Percentiles rank a stretch among this genome's conserved stretches.
Evolutionary conservation across 768 basidiomycete species (phyloP).

Genomic region (Pisolithus orientalis): DNA sequence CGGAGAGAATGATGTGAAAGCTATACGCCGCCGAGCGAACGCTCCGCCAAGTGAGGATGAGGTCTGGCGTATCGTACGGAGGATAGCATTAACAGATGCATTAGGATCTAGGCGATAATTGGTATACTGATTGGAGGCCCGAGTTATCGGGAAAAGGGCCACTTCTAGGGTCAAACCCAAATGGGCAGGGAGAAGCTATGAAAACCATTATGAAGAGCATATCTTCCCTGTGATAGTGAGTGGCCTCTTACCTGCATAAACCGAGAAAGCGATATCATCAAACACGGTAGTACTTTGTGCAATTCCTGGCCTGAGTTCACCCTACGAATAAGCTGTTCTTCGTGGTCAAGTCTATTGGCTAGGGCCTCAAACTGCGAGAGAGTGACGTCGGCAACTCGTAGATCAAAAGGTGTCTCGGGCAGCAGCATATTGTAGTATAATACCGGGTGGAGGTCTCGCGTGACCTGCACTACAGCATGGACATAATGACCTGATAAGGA

Average conservation of each 20-base stretch:
- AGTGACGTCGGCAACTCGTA: conserved; percentile 82
- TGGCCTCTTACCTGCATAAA: conserved; percentile 57
- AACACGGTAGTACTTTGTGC: conserved; percentile 38
- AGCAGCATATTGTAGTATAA: conserved; percentile 71
- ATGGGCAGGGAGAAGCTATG: conserved; percentile 50
- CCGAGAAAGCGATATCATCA: conserved; percentile 71
- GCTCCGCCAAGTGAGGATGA: conserved; percentile 45
- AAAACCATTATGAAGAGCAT: conserved; percentile 3
- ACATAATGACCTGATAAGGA: conserved; percentile 89
- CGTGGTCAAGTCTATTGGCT: conserved; percentile 45
- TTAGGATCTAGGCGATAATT: conserved; percentile 67
- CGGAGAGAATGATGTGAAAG: conserved; percentile 91
- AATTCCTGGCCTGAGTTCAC: conserved; percentile 35
- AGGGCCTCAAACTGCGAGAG: conserved; percentile 72
- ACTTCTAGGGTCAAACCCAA: conserved; percentile 82
- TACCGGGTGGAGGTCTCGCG: conserved; percentile 87
- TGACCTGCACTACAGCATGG: conserved; percentile 84
- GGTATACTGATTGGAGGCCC: conserved; percentile 38
- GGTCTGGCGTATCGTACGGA: conserved; percentile 75
- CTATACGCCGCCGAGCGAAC: conserved; percentile 63
- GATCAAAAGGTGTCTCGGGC: conserved; percentile 64
- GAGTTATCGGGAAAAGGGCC: conserved; percentile 53
- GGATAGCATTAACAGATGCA: conserved; percentile 74
- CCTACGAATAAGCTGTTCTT: conserved; percentile 28
- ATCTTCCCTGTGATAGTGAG: conserved; percentile 3